These are phyloP conservation scores for Breynia disticha DNA, from an alignment of 441 rosid genomes.

Conservation along the genomic window DNA sequence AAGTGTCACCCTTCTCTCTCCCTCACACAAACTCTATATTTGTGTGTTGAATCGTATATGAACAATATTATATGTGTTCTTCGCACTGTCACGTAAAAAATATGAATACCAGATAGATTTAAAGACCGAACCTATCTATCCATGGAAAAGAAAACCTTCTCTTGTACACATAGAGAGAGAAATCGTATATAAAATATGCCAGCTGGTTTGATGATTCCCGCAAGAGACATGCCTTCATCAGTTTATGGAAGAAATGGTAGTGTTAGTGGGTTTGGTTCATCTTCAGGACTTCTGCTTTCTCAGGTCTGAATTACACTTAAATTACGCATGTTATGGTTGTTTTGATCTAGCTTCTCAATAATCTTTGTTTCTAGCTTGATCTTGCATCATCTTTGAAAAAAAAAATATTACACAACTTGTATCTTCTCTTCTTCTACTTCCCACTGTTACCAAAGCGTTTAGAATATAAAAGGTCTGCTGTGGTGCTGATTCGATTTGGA, in stretches of 20 bases:
- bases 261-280: conserved; percentile 36
- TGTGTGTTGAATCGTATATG: background rate
- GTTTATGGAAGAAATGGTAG: conserved; percentile 27
- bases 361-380: background rate
- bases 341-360: background rate
- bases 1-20: no score
- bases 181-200: conserved; percentile 30
- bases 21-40: no score
- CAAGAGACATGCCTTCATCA: conserved; percentile 44
- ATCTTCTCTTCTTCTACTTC: background rate
- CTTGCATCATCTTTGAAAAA: background rate
- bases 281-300: conserved; percentile 35
- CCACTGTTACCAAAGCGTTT: background rate
- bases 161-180: background rate
- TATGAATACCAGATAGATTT: background rate
- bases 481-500: background rate
- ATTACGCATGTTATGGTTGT: no score
- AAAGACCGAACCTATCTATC: background rate
- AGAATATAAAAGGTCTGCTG: conserved; percentile 5
- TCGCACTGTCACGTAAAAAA: background rate
- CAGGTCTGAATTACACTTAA: conserved; percentile 36
- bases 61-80: background rate
- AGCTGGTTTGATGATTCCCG: conserved; percentile 53
- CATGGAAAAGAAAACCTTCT: background rate
- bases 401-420: conserved; percentile 4